Evolutionary conservation across 2,329 filamentous ascomycete species (phyloP), one percentile per base, ranked within the genome.

Genomic region (Fusarium dimerum): DNA sequence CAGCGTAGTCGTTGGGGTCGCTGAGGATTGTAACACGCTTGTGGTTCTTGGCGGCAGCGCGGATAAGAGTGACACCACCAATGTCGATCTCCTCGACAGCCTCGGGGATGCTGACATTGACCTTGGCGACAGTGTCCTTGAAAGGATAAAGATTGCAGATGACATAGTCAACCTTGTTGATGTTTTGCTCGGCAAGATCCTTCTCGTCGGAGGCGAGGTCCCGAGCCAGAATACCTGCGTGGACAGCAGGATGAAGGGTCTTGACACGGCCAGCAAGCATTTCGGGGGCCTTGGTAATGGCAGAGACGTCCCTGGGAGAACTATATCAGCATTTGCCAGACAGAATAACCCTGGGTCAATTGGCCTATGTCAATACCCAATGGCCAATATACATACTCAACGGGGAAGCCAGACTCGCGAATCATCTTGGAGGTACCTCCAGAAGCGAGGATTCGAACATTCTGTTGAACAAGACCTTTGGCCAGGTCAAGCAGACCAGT

Each of bases 81-180:
- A 99, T 97, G 76, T 99, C 94, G 67, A 99, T 96, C 79, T 99
- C 94, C 78, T 99, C 94, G 39, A 99, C 93, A 47, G 94, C 94
- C 77, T 99, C 93, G 47, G 90, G 86, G 58, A 99, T 90, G 56
- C 93, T 97, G 67, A 99, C 94, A 68, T 96, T 96, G 78, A 95
- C 86, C 82, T 97, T 96, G 66, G 92, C 89, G 65, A 99, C 87
- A 32, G 94, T 99, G 72, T 97, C 92, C 80, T 97, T 97, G 86
- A 99, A 99, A 12, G 94, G 94, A 76, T 99, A 97, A 50, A 99
- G 83, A 78, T 99, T 99, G 87, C 94, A 97, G 71, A 99, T 88
- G 65, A 96, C 91, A 66, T 88, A 96, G 82, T 96, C 91, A 54
- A 96, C 91, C 78, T 96, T 96, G 78, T 89, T 83, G 72, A 96